Percentiles rank a stretch among this genome's conserved stretches.
Conservation (phyloP, 352 stramenopile genomes). For the Globisporangium middletonii region DNA sequence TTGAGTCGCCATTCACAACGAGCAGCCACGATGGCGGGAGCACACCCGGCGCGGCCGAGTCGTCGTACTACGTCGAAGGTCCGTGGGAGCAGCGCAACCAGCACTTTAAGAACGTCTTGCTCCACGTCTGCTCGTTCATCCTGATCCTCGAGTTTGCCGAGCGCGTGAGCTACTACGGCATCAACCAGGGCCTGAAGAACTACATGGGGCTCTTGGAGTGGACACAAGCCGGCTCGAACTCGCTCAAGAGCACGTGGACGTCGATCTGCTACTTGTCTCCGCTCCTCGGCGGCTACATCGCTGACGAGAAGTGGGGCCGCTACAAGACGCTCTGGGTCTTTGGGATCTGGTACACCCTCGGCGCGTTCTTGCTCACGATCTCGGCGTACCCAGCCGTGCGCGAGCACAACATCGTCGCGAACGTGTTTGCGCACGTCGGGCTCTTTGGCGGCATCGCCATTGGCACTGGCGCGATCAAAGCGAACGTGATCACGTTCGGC, state of each 20-base stretch:
- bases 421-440: constrained; percentile 65
- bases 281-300: constrained; percentile 77
- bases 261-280: constrained; percentile 84
- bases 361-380: constrained; percentile 57
- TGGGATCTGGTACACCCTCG: constrained; percentile 70
- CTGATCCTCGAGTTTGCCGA: constrained; percentile 84
- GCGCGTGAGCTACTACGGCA: constrained; percentile 83
- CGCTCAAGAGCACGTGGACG: constrained; percentile 86
- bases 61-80: constrained; percentile 69
- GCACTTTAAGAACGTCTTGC: constrained; percentile 77
- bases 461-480: constrained; percentile 82
- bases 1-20: constrained; percentile 28
- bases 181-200: constrained; percentile 87
- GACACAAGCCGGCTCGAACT: constrained; percentile 77
- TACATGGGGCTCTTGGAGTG: constrained; percentile 74
- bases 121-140: constrained; percentile 84
- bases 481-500: constrained; percentile 83
- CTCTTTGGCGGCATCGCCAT: constrained; percentile 73
- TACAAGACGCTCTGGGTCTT: constrained; percentile 84
- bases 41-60: constrained; percentile 33
- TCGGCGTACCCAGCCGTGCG: constrained; percentile 56
- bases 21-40: constrained; percentile 29
- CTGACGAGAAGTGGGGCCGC: constrained; percentile 82
- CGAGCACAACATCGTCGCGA: constrained; percentile 43
- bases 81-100: constrained; percentile 73